phyloP scores from a whole-genome alignment of 352 stramenopile genomes.

The Saprolegnia diclina region DNA sequence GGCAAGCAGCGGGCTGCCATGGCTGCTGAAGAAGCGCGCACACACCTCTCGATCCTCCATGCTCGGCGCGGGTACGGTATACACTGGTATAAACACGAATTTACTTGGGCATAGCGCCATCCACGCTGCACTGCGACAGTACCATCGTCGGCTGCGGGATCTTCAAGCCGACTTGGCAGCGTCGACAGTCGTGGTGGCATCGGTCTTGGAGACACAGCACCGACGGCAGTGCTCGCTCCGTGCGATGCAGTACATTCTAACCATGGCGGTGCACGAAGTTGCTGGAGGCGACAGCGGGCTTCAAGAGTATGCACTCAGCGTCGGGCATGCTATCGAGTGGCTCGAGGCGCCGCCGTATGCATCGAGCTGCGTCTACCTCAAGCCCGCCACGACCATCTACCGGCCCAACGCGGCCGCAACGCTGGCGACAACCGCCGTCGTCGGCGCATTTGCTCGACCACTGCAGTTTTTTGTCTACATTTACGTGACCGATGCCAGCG shows the following conservation, averaged over 20 bases:
- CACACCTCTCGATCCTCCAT: background rate
- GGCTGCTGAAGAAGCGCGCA: slow-evolving; percentile 8
- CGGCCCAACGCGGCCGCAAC: background rate
- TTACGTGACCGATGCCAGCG: background rate
- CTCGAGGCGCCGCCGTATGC: background rate
- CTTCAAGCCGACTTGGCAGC: background rate
- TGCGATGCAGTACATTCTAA: slow-evolving; percentile 14
- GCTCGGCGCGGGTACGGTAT: background rate
- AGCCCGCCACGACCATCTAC: slow-evolving; percentile 5
- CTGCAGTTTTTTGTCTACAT: slow-evolving; percentile 19
- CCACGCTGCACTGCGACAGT: background rate
- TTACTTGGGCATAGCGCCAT: background rate
- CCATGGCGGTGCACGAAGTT: slow-evolving; percentile 13
- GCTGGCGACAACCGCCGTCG: slow-evolving; percentile 2
- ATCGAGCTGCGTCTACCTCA: background rate
- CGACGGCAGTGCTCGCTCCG: background rate
- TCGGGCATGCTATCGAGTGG: slow-evolving; percentile 10
- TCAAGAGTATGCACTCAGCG: background rate
- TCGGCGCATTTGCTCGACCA: slow-evolving; percentile 14
- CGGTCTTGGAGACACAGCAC: background rate
- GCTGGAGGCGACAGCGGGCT: background rate
- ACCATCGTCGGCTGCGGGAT: background rate
- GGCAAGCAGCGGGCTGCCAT: background rate
- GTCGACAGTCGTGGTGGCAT: background rate
- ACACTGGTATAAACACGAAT: too few relatives aligned